Base-by-base conservation (phyloP, 2,329 filamentous ascomycete species). In the Neofusicoccum ribis region DNA sequence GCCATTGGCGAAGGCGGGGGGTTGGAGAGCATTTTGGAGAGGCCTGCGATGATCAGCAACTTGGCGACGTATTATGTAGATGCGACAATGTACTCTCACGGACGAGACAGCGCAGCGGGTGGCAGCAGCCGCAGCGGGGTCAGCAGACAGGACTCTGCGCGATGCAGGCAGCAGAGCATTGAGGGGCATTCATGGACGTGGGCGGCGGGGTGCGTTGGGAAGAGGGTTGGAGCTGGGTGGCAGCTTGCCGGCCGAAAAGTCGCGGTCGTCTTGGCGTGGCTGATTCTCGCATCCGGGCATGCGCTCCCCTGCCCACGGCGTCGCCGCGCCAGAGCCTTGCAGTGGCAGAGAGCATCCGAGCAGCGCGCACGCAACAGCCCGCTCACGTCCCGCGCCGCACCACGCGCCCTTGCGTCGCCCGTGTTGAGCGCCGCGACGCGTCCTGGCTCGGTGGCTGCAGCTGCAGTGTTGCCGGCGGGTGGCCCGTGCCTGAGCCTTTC, bases 111-210 rank as follows among this genome's bases (percentile, higher is more conserved):
- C 41, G 23, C 14, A n/a, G 12, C 20, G 23, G 7, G 8, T n/a
- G n/a, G 54, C 27, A 3, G n/a, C 27, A 5, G 15, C 6, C 11
- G 17, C 41, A 4, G 27, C 34, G 6, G 20, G 14, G 11, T 43
- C 36, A 62, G 44, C 59, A 17, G 59, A 15, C 14, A 51, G 36
- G n/a, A 62, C 31, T 62, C 59, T 51, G 61, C 49, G 49, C 39
- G 43, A 47, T 37, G 49, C 61, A 34, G 50, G 43, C 20, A 56
- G 50, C 61, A 54, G 61, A 7, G 51, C 39, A 64, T 52, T 54
- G 49, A 58, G 37, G 61, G 39, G 61, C 61, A 64, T 64, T 64
- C 61, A 64, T 64, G 49, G 39, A 58, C 15, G 5, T 44, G 61
- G 34, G 31, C n/a, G 17, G 49, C 27, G 15, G 44, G 44, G 37